Evolutionary conservation across 805 yeast species (phyloP).

Genomic region (Metschnikowia arizonensis): DNA sequence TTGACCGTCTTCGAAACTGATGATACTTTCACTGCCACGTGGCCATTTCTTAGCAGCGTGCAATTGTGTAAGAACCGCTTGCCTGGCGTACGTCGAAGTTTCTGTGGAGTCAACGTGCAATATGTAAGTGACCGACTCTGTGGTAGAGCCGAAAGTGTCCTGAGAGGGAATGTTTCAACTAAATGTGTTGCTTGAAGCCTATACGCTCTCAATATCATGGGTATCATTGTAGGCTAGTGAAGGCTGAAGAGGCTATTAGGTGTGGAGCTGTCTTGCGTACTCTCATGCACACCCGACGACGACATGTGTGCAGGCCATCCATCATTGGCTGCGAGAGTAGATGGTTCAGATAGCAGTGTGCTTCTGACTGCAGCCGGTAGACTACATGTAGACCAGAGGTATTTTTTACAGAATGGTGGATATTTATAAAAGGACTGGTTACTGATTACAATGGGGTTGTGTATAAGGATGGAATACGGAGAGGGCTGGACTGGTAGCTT

Average conservation of each 20-base stretch:
- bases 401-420: too few relatives aligned
- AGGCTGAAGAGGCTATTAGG: not conserved
- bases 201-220: not conserved
- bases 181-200: not conserved
- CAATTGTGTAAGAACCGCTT: not conserved
- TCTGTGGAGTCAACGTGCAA: not conserved
- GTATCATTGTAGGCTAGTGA: not conserved
- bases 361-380: not conserved
- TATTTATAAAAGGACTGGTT: not conserved
- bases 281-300: not conserved
- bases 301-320: not conserved
- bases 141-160: not conserved
- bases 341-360: not conserved
- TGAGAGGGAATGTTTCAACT: not conserved
- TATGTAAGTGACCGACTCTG: not conserved
- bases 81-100: not conserved
- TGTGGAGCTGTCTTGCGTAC: slow-evolving; percentile 1
- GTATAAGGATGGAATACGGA: too few relatives aligned
- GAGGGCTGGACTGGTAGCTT: too few relatives aligned
- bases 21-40: not conserved
- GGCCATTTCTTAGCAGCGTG: not conserved
- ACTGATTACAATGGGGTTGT: not conserved
- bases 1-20: too few relatives aligned
- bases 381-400: too few relatives aligned
- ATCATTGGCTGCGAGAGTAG: not conserved